phyloP scores from a whole-genome alignment of 345 rosid genomes.

The Acer negundo region DNA sequence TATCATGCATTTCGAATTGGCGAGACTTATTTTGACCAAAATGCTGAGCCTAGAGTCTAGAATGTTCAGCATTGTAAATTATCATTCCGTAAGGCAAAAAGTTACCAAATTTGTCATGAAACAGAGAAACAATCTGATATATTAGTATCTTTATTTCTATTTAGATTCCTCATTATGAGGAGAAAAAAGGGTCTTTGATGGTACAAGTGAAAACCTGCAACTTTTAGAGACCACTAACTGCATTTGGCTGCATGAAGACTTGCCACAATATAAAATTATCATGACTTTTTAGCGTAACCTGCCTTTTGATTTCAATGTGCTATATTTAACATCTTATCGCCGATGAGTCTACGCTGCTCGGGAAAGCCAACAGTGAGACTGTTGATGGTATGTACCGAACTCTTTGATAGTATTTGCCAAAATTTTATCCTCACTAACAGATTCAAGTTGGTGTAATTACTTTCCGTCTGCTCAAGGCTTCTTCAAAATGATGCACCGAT shows the following conservation, averaged over 20 bases:
- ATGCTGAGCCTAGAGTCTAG: too few relatives aligned
- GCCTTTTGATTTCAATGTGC: neutral
- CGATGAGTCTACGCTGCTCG: neutral
- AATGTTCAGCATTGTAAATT: too few relatives aligned
- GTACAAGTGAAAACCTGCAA: too few relatives aligned
- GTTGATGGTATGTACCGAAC: neutral
- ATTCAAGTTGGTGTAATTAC: neutral
- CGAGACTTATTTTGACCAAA: too few relatives aligned
- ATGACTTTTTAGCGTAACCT: neutral
- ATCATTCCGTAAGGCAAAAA: too few relatives aligned
- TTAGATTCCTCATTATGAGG: too few relatives aligned
- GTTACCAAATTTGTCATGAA: too few relatives aligned
- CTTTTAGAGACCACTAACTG: neutral
- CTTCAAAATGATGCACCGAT: conserved; percentile 3
- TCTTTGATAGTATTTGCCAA: neutral
- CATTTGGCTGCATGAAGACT: neutral
- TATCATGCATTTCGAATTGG: too few relatives aligned
- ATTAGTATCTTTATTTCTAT: too few relatives aligned
- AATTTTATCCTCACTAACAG: conserved; percentile 8
- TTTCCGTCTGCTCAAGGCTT: neutral
- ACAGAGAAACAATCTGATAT: too few relatives aligned
- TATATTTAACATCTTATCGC: neutral
- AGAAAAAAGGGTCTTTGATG: too few relatives aligned
- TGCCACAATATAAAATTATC: neutral
- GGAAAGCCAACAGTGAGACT: neutral